These are phyloP conservation scores for Grosmannia clavigera DNA, from an alignment of 2,329 filamentous ascomycete genomes.

Conservation along the genomic window DNA sequence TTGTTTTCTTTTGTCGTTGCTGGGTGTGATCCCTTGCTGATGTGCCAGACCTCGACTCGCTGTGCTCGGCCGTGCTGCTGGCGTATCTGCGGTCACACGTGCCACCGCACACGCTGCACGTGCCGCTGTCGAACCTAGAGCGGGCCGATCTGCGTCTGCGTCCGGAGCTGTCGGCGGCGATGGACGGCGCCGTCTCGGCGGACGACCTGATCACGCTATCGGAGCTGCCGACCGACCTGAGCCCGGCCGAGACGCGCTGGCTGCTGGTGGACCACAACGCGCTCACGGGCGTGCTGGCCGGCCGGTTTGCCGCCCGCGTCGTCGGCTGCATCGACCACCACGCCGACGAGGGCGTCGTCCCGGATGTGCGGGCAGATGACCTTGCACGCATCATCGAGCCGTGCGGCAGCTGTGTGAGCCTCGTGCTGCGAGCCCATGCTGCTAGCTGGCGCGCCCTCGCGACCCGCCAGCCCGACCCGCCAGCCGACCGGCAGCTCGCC, in stretches of 20 bases:
- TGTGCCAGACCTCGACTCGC: conserved; percentile 60
- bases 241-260: conserved; percentile 50
- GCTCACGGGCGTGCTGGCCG: conserved; percentile 48
- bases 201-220: conserved; percentile 52
- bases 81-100: conserved; percentile 59
- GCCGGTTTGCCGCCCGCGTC: conserved; percentile 29
- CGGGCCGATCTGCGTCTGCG: conserved; percentile 57
- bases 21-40: neutral
- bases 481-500: conserved; percentile 32
- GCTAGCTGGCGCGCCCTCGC: conserved; percentile 43
- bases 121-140: conserved; percentile 62
- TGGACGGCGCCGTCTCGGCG: conserved; percentile 36
- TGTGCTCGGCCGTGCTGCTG: conserved; percentile 60
- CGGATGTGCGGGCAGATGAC: conserved; percentile 14
- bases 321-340: conserved; percentile 68
- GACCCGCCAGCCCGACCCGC: conserved; percentile 25
- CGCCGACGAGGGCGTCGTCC: conserved; percentile 52
- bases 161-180: conserved; percentile 57
- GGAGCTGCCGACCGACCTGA: conserved; percentile 32
- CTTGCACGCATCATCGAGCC: conserved; percentile 48
- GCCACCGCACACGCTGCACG: conserved; percentile 43
- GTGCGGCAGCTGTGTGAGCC: conserved; percentile 60
- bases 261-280: conserved; percentile 71
- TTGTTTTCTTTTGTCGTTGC: too few species aligned
- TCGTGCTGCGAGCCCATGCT: conserved; percentile 50